Evolutionary conservation across 2,329 filamentous ascomycete genomes (phyloP), one percentile per base, ranked within the genome.

Genomic region (Penicillium brasilianum): DNA sequence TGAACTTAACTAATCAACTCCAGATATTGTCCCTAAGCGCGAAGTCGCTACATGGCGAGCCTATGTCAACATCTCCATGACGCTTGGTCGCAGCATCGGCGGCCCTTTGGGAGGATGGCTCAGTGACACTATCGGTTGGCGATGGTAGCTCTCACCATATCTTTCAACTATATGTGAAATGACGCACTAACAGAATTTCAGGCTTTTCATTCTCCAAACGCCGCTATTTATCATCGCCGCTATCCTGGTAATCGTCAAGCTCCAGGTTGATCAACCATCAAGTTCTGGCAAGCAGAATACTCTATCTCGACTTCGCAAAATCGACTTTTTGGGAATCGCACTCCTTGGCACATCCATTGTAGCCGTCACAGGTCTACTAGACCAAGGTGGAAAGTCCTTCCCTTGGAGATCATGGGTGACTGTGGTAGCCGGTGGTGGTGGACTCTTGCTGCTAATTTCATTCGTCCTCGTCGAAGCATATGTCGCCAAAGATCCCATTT

Each of bases 61-160:
- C 30, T 85, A 84, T 69, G 78, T 85, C 46, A 85, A 85, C 57
- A 75, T 85, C 14, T 73, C 80, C 16, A 78, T 80, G 63, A 85
- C 83, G 0, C 77, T 80, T 0, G 83, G 83, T 11, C 75, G 82
- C 11, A 81, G 79, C 59, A 73, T 82, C 22, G 84, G 84, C 34
- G 84, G 84, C 1, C 82, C 84, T 0, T 58, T 88, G 0, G 88
- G 88, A 1, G 88, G 88, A 2, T 84, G 81, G 68, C 72, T 90
- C 1, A 84, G 86, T 1, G 86, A 90, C 64, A 81, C 82, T 0
- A 80, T 90, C 13, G 88, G 88, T 16, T 90, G 88, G 88, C 78
- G 88, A 73, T 88, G 87, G 87, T 85, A 63, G 1, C 60, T 34
- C 16, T 14, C 9, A 3, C 6, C 9, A 20, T 3, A 2, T 5